Evolutionary conservation across 768 basidiomycete genomes (phyloP), one percentile per base, ranked within the genome.

Genomic region (Suillus alpinus): DNA sequence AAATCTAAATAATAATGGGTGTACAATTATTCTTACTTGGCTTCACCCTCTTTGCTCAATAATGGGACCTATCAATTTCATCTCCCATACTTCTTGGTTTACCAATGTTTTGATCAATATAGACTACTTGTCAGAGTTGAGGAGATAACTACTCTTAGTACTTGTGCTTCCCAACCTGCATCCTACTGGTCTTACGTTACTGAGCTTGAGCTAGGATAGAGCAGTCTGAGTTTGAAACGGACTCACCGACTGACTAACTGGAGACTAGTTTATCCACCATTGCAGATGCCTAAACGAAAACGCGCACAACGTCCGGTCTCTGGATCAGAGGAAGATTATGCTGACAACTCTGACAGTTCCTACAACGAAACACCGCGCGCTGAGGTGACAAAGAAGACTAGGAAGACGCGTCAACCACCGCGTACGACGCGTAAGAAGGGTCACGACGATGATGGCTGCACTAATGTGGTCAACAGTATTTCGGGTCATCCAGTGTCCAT

Each of bases 401-500:
- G 64, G 60, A 68, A 60, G 52, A 61, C 65, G 55, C 68, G 63
- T 63, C 62, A 43, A 44, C 20, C 57, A 5, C 53, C 63, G 51
- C 62, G 62, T 53, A 63, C 59, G 60, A 50, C 49, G 55, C 57
- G 57, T 59, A 65, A 34, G 67, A 66, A 57, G 63, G 62, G 43
- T 47, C 58, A 37, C 63, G 58, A 53, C 9, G 34, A 62, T 6
- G 36, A 46, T n/a, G 40, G 36, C 1, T 34, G 40, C 31, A 41
- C 32, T 7, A n/a, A n/a, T n/a, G 49, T n/a, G 7, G 36, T 57
- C 18, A 55, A 36, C 40, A 41, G 12, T 43, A 49, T 9, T 1
- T 29, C 59, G 29, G 31, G 46, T 16, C 88, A 89, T 68, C 61
- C 80, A 26, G 71, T 67, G 59, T 79, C 83, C 36, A 71, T 71